A percentile compares a stretch with the other conserved stretches of the same genome.
phyloP scores from a whole-genome alignment of 345 rosid species.

The Brassica juncea region DNA sequence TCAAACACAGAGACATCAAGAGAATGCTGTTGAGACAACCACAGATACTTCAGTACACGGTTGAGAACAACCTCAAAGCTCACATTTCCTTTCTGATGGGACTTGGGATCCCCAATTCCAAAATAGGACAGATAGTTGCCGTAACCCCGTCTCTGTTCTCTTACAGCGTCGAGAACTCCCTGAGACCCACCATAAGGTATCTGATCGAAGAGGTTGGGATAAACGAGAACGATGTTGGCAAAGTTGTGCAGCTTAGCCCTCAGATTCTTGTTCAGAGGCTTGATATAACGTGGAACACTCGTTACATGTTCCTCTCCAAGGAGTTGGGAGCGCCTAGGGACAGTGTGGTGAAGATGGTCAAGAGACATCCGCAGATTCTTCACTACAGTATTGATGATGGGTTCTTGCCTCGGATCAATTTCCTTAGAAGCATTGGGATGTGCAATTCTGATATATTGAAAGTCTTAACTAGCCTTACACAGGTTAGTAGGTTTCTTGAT shows the following conservation, averaged over 20 bases:
- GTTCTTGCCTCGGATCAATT: conserved; percentile 85
- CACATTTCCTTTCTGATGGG: conserved; percentile 75
- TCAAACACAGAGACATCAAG: conserved; percentile 79
- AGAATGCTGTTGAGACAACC: conserved; percentile 92
- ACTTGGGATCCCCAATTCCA: conserved; percentile 79
- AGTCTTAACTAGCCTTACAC: conserved; percentile 93
- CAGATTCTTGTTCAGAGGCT: conserved; percentile 94
- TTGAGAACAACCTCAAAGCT: conserved; percentile 78
- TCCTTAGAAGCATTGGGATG: conserved; percentile 92
- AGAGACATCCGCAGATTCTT: conserved; percentile 90
- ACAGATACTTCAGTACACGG: conserved; percentile 83
- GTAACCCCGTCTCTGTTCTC: conserved; percentile 76
- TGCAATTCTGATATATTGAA: conserved; percentile 75
- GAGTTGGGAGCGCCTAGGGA: conserved; percentile 94
- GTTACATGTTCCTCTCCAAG: conserved; percentile 80
- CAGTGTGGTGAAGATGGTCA: conserved; percentile 88
- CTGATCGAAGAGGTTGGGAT: conserved; percentile 97
- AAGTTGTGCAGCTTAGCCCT: conserved; percentile 94
- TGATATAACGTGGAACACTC: conserved; percentile 90
- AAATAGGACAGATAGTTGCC: conserved; percentile 83
- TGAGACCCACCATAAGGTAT: conserved; percentile 90
- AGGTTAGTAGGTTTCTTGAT: conserved; percentile 54
- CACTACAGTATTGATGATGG: conserved; percentile 95
- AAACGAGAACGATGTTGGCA: conserved; percentile 65
- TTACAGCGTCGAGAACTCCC: conserved; percentile 84